A percentile compares a stretch with the other conserved stretches of the same genome.
These are phyloP conservation scores for Geosiphon pyriformis DNA, from an alignment of 192 early-diverging fungal species.

Conservation along the genomic window DNA sequence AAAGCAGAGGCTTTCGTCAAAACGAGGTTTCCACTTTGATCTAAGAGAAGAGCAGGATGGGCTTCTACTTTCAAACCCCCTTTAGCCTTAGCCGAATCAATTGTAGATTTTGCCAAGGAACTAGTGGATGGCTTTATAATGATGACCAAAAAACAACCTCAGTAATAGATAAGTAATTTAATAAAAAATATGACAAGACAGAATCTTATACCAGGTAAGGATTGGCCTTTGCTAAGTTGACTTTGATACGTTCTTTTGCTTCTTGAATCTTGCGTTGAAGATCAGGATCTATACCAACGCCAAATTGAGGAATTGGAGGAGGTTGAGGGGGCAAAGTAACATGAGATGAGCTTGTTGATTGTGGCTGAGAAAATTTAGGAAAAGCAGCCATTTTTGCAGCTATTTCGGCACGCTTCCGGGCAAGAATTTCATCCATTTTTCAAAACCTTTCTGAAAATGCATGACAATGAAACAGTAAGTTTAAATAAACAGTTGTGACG, in stretches of 20 bases:
- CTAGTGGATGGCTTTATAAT: constrained; percentile 19
- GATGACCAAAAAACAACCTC: background rate
- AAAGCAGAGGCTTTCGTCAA: constrained; percentile 35
- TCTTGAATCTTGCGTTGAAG: constrained; percentile 48
- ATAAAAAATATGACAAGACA: background rate
- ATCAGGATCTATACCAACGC: constrained; percentile 26
- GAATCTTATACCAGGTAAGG: constrained; percentile 14
- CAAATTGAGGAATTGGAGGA: background rate
- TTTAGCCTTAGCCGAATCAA: constrained; percentile 27
- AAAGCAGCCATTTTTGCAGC: constrained; percentile 20
- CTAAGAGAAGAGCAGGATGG: constrained; percentile 38
- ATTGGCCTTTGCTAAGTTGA: constrained; percentile 17
- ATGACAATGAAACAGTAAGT: no score
- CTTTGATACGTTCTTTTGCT: constrained; percentile 31
- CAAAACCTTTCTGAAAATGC: no score
- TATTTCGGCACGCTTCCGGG: constrained; percentile 3
- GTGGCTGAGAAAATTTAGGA: constrained; percentile 16
- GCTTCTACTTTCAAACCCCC: constrained; percentile 32
- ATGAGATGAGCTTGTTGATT: constrained; percentile 2
- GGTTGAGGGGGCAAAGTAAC: constrained; percentile 1
- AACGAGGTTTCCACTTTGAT: constrained; percentile 44
- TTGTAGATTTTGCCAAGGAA: constrained; percentile 13
- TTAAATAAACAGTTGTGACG: no score
- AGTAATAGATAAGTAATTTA: background rate
- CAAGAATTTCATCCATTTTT: background rate